phyloP scores from a whole-genome alignment of 2,329 filamentous ascomycete genomes.

The Cladosporium sp. region DNA sequence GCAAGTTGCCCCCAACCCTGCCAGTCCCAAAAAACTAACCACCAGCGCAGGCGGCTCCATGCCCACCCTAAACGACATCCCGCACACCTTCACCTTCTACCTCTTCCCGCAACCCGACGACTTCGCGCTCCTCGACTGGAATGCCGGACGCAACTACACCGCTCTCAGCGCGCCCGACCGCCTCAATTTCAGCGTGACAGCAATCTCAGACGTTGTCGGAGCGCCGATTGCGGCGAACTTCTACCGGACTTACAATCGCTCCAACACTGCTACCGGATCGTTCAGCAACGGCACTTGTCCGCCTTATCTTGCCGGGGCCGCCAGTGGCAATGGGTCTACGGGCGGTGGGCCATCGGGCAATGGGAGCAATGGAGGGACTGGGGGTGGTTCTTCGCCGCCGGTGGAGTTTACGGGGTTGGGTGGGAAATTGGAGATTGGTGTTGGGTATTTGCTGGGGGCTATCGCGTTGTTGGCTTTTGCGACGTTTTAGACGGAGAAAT shows the following conservation, averaged over 20 bases:
- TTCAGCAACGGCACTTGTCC: constrained; percentile 16
- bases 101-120: constrained; percentile 24
- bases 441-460: background rate
- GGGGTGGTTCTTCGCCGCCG: constrained; percentile 27
- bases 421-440: constrained; percentile 2
- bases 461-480: constrained; percentile 1
- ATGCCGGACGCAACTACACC: constrained; percentile 15
- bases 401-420: constrained; percentile 19
- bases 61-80: constrained; percentile 23
- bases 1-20: constrained; percentile 3
- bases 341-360: background rate
- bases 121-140: constrained; percentile 18
- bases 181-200: constrained; percentile 22
- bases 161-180: constrained; percentile 12
- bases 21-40: background rate
- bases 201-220: constrained; percentile 17
- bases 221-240: constrained; percentile 25
- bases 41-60: constrained; percentile 1
- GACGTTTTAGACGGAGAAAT: background rate
- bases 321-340: background rate
- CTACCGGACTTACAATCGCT: constrained; percentile 19
- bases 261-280: constrained; percentile 13
- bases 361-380: background rate
- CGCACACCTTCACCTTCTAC: constrained; percentile 28
- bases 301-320: background rate